A percentile compares a stretch with the other conserved stretches of the same genome.
These are phyloP conservation scores for Quercus alba DNA, from an alignment of 306 rosid genomes.

Conservation along the genomic window DNA sequence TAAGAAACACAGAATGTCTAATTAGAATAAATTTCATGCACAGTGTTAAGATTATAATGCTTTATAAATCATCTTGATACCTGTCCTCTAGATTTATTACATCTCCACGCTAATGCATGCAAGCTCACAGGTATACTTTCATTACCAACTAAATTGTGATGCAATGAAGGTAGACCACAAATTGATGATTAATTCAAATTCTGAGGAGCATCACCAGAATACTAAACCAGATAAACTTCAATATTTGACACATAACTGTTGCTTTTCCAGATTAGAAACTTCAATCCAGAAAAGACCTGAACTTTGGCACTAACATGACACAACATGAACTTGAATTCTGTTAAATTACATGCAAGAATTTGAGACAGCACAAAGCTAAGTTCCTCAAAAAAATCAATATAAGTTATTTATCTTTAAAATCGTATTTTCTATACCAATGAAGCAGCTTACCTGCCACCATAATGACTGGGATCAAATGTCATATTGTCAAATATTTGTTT, in stretches of 20 bases:
- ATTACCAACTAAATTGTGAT: neutral
- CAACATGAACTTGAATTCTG: neutral
- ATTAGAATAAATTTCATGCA: neutral
- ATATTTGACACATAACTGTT: neutral
- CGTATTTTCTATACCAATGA: neutral
- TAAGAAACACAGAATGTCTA: neutral
- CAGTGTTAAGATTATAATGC: neutral
- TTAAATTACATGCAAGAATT: neutral
- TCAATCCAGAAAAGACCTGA: neutral
- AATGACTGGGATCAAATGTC: slow-evolving; percentile 63
- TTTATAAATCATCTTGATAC: neutral
- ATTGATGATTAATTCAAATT: neutral
- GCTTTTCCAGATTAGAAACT: neutral
- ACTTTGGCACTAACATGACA: neutral
- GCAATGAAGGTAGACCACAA: neutral
- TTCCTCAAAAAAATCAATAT: neutral
- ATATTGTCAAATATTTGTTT: slow-evolving; percentile 55
- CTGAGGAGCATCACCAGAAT: neutral
- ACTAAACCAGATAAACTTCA: neutral
- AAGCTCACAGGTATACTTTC: neutral
- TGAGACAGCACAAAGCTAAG: neutral
- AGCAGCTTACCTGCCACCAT: slow-evolving; percentile 64
- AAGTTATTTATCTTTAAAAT: neutral
- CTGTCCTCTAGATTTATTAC: neutral
- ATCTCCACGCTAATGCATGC: neutral